A percentile compares a stretch with the other conserved stretches of the same genome.
Conservation (phyloP, 2,329 filamentous ascomycete genomes). For the Fusarium sp. region DNA sequence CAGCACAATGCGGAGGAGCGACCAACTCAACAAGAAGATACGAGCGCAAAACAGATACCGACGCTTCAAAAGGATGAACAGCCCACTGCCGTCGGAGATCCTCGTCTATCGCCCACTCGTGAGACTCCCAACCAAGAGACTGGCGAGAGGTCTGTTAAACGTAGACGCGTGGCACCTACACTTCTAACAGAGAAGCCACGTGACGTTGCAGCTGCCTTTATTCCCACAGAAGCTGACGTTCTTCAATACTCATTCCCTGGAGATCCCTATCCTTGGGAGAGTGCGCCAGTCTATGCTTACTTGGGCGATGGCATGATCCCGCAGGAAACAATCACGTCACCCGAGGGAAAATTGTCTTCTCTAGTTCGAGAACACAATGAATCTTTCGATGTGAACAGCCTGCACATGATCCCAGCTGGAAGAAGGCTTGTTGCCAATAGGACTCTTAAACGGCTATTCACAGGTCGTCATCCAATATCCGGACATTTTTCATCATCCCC, state of each 20-base stretch:
- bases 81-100: background rate
- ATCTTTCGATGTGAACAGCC: slow-evolving; percentile 45
- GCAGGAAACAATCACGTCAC: slow-evolving; percentile 38
- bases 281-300: slow-evolving; percentile 46
- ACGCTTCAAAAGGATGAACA: background rate
- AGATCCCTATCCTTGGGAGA: slow-evolving; percentile 39
- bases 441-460: slow-evolving; percentile 55
- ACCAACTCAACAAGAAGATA: background rate
- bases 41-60: background rate
- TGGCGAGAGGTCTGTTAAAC: slow-evolving; percentile 37
- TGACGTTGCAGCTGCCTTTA: slow-evolving; percentile 28
- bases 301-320: slow-evolving; percentile 51
- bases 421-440: slow-evolving; percentile 57
- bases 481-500: slow-evolving; percentile 20
- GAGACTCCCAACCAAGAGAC: slow-evolving; percentile 1
- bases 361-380: slow-evolving; percentile 36
- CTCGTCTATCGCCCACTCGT: background rate
- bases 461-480: slow-evolving; percentile 40
- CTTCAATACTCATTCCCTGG: background rate
- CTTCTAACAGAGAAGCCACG: slow-evolving; percentile 38
- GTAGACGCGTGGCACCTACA: slow-evolving; percentile 45
- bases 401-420: slow-evolving; percentile 53
- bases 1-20: background rate
- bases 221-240: slow-evolving; percentile 44
- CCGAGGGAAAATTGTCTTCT: slow-evolving; percentile 37